Base-by-base conservation (phyloP, 768 basidiomycete species). In the Termitomyces sp. region DNA sequence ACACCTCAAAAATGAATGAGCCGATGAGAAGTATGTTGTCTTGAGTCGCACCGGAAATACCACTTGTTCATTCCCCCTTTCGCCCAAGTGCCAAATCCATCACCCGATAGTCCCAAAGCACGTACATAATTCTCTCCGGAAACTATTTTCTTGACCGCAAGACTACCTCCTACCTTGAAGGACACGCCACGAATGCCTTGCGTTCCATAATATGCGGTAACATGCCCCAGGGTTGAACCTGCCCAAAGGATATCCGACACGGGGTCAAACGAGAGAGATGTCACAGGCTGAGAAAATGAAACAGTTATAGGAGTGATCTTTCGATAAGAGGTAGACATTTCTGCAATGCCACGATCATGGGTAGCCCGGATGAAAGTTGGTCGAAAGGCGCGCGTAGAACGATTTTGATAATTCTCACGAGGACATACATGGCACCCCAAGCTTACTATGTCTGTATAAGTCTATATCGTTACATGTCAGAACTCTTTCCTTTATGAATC, bases 191-290 rank as follows among this genome's bases (percentile, higher is more conserved):
- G 82, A 48, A 82, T 66, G 16, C 84, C 86, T 47, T 77, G 79
- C 30, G 79, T 68, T 41, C 84, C 78, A 71, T 90, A 84, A 67
- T 86, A 81, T 1, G 89, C 86, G 40, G 78, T 68, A 58, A 97
- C 79, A 55, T 75, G 75, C 3, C 96, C 95, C 28, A 81, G 72
- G 56, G 84, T 82, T 9, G 82, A 78, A 30, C 94, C 95, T 46
- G 87, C 76, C 94, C 94, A 97, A 35, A 99, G 74, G 6, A 88
- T 83, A 69, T 98, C 94, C 0, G 92, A 91, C 21, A 89, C 86
- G 8, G 93, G 88, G 71, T 99, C 96, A 68, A 98, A 95, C 0
- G 86, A 82, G 55, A 97, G 77, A 0, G 91, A 82, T 23, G 89
- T 86, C 47, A 89, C 77, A 25, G 86, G 79, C 63, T 82, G 80